These are phyloP conservation scores for Phytopythium ostracodes DNA, from an alignment of 352 stramenopile genomes.

Conservation along the genomic window DNA sequence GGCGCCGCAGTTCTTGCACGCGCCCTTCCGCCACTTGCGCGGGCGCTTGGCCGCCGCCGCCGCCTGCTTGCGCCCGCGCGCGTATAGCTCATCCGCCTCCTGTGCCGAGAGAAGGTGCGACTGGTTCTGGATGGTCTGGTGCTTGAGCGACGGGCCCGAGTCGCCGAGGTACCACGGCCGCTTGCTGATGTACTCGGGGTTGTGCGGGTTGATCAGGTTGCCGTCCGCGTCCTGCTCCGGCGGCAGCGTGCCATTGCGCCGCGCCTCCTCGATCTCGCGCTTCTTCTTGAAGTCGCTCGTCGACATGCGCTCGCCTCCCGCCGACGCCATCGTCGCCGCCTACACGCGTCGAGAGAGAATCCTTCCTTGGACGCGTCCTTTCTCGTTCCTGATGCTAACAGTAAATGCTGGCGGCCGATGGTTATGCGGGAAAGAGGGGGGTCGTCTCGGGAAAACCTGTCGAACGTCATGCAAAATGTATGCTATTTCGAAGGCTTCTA, in stretches of 20 bases:
- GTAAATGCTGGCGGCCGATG: not conserved
- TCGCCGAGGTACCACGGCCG: conserved; percentile 98
- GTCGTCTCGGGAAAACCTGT: not conserved
- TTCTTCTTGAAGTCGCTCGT: conserved; percentile 86
- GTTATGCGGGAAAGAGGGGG: not conserved
- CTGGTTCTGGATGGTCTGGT: conserved; percentile 92
- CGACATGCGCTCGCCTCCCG: conserved; percentile 65
- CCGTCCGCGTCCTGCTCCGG: conserved; percentile 89
- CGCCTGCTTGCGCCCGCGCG: conserved; percentile 30
- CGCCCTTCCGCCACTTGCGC: conserved; percentile 84
- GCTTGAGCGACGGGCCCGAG: conserved; percentile 91
- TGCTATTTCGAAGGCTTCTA: not conserved
- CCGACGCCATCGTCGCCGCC: conserved; percentile 44
- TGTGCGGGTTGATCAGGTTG: conserved; percentile 99
- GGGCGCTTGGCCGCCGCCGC: not conserved
- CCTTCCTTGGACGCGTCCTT: too few relatives aligned
- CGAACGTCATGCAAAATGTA: too few relatives aligned
- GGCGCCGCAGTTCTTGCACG: conserved; percentile 94
- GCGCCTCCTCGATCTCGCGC: conserved; percentile 86
- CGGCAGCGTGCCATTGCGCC: conserved; percentile 84
- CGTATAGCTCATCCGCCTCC: conserved; percentile 84
- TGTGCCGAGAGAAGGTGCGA: conserved; percentile 88
- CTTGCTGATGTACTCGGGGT: conserved; percentile 99
- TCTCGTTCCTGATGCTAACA: not conserved
- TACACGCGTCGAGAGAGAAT: too few relatives aligned